Evolutionary conservation across 306 rosid species (phyloP).

Genomic region (Lathyrus aphaca): DNA sequence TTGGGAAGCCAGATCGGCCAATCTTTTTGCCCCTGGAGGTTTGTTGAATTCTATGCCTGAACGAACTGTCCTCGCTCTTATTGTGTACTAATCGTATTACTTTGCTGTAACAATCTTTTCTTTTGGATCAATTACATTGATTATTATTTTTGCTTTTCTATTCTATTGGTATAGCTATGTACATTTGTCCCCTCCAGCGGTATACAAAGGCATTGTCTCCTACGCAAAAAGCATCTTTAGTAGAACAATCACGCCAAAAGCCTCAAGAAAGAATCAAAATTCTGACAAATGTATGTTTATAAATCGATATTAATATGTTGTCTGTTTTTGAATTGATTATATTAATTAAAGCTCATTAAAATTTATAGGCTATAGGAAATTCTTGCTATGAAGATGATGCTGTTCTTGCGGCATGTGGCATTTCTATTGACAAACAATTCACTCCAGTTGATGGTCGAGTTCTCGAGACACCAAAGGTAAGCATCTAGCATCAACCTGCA

Average conservation of each 20-base stretch:
- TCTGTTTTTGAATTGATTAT: constrained; percentile 20
- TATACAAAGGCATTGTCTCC: constrained; percentile 82
- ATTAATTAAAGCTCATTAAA: constrained; percentile 31
- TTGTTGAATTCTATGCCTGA: constrained; percentile 27
- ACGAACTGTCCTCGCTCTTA: constrained; percentile 18
- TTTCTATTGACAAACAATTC: constrained; percentile 65
- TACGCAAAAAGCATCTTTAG: constrained; percentile 69
- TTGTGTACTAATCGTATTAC: constrained; percentile 7
- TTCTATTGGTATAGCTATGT: constrained; percentile 62
- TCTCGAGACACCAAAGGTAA: constrained; percentile 86
- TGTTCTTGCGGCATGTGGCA: constrained; percentile 70
- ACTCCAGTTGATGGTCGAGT: constrained; percentile 74
- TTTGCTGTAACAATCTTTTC: constrained; percentile 28
- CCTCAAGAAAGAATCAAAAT: constrained; percentile 68
- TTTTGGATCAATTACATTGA: constrained; percentile 28
- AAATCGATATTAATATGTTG: constrained; percentile 10
- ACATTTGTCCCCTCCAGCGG: constrained; percentile 82
- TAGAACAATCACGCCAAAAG: constrained; percentile 87
- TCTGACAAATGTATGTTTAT: constrained; percentile 60
- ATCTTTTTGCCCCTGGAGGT: constrained; percentile 87
- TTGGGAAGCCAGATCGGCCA: constrained; percentile 82
- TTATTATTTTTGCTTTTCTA: constrained; percentile 10
- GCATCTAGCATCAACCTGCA: constrained; percentile 19
- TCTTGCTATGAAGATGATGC: constrained; percentile 63
- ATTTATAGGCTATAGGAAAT: constrained; percentile 62